Evolutionary conservation across 306 rosid species (phyloP), one percentile per base, ranked within the genome.

Genomic region (Canavalia ensiformis): DNA sequence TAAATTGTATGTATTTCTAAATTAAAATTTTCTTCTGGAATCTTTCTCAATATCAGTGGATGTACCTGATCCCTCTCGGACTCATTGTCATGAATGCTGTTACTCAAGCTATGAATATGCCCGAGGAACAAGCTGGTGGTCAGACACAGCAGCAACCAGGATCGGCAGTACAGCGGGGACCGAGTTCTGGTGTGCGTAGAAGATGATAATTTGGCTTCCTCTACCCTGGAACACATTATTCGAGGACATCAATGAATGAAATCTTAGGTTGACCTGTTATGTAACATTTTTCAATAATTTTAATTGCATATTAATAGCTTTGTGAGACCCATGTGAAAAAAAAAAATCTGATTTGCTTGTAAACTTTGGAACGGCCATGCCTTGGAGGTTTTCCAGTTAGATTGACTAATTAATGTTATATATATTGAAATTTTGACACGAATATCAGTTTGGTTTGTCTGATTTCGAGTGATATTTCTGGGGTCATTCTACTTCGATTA

Each of bases 21-120:
- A 69, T 42, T 69, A 8, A 78, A 31, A 28, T 39, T 55, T 56
- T 67, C 63, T 33, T 70, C 31, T 28, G 79, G 73, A 52, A 66
- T 47, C 62, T 79, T 45, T 77, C 72, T 62, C 11, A 68, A 55
- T 82, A 56, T 46, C 90, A 95, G 99, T 95, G 99, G 99, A 95
- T 95, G 99, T 95, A 95, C 80, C 29, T 87, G 85, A 93, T 95
- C 58, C 99, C 99, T 31, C 98, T 95, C 7, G 99, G 99, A 86
- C 89, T 95, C 74, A 91, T 95, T 34, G 87, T 95, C 74, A 93
- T 93, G 99, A 95, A 95, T 57, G 98, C 97, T 35, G 42, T 93
- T 65, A 95, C 98, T 73, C 99, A 95, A 91, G 98, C 98, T 81
- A 90, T 88, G 97, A 95, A 95, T 80, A 82, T 93, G 97, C 89